Percentiles rank a stretch among this genome's conserved stretches.
Evolutionary conservation across 225 moss, liverwort and hornwort genomes (phyloP).

Genomic region (Ulota crispa): DNA sequence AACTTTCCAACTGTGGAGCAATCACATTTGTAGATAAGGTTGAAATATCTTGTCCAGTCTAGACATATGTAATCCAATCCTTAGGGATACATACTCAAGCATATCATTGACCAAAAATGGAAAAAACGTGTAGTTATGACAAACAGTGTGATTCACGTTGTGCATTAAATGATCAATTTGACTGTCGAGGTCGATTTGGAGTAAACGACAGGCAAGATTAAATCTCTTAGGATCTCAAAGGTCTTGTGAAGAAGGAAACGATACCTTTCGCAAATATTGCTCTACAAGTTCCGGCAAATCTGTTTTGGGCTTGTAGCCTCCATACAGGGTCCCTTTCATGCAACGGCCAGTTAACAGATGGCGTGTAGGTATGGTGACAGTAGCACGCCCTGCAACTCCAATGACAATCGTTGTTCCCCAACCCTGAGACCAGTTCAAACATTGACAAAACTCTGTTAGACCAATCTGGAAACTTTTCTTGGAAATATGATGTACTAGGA

Average conservation of each 20-base stretch:
- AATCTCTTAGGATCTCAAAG: neutral
- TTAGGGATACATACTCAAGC: neutral
- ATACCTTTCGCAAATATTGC: constrained; percentile 73
- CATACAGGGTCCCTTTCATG: constrained; percentile 67
- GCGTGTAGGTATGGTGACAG: constrained; percentile 52
- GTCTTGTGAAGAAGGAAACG: neutral
- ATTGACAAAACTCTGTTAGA: too few relatives aligned
- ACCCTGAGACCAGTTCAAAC: constrained; percentile 43
- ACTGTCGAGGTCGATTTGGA: neutral
- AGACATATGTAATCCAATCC: neutral
- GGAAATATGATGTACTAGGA: neutral
- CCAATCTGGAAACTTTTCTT: neutral
- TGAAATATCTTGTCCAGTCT: neutral
- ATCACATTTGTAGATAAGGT: neutral
- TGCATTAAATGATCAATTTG: neutral
- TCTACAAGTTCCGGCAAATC: constrained; percentile 84
- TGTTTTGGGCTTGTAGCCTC: constrained; percentile 77
- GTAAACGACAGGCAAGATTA: neutral
- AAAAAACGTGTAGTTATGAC: too few relatives aligned
- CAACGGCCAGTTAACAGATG: constrained; percentile 59
- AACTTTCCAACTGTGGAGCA: neutral
- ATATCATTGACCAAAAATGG: neutral
- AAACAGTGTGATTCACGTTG: neutral
- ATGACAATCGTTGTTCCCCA: constrained; percentile 67
- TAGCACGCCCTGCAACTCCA: constrained; percentile 57